Evolutionary conservation across 2,329 filamentous ascomycete species (phyloP).

Genomic region (Epichloe amarillans): DNA sequence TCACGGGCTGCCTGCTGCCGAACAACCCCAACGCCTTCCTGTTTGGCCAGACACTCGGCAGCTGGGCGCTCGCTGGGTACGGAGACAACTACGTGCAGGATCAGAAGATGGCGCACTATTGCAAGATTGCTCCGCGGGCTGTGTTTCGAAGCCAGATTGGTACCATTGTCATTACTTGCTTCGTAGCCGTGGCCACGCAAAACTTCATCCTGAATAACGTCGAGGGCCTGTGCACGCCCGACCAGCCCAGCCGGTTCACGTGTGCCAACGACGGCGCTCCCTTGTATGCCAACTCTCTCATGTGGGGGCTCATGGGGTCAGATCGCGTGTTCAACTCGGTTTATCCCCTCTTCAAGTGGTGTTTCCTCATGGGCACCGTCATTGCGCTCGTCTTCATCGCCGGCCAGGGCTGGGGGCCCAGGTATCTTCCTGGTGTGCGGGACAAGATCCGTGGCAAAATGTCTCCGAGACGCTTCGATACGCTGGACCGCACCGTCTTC

Average conservation of each 20-base stretch:
- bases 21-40: constrained; percentile 14
- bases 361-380: constrained; percentile 27
- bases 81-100: constrained; percentile 31
- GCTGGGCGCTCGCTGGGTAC: constrained; percentile 19
- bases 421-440: constrained; percentile 17
- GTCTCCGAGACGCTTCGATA: constrained; percentile 17
- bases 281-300: constrained; percentile 20
- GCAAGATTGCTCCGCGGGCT: constrained; percentile 34
- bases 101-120: constrained; percentile 37
- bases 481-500: constrained; percentile 25
- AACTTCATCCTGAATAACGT: constrained; percentile 27
- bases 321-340: constrained; percentile 28
- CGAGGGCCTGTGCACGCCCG: constrained; percentile 16
- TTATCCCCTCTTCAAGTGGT: constrained; percentile 27
- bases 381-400: constrained; percentile 22
- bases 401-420: constrained; percentile 7
- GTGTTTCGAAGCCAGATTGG: constrained; percentile 34
- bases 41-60: constrained; percentile 13
- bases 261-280: constrained; percentile 36
- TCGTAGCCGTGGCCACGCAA: constrained; percentile 31
- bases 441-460: constrained; percentile 17
- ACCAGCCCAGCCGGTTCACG: constrained; percentile 28
- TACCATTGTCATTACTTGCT: constrained; percentile 31
- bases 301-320: constrained; percentile 40
- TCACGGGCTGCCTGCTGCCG: constrained; percentile 17